These are phyloP conservation scores for carrot (Daucus carota) DNA, from an alignment of 129 eudicot species.

Conservation along the genomic window DNA sequence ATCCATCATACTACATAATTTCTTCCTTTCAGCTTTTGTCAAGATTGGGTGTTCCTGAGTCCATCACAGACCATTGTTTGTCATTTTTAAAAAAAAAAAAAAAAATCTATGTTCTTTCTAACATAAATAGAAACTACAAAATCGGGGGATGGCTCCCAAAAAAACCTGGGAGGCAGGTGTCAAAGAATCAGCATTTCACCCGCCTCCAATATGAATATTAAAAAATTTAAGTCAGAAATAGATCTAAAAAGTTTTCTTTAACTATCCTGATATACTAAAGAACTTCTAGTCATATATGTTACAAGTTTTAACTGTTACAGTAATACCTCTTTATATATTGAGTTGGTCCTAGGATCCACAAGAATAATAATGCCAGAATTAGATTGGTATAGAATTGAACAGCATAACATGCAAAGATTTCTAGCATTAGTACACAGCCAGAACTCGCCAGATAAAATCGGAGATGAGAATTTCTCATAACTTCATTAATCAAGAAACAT, in stretches of 20 bases:
- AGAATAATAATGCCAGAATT: no score
- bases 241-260: no score
- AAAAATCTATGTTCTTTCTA: neutral
- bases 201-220: no score
- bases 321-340: neutral
- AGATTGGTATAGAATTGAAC: neutral
- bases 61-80: neutral
- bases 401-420: neutral
- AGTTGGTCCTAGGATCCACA: neutral
- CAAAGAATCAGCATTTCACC: no score
- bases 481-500: neutral
- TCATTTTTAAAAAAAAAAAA: neutral
- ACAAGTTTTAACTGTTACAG: neutral
- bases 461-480: neutral
- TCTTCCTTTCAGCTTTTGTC: conserved; percentile 65
- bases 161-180: no score
- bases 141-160: neutral
- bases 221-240: no score
- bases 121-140: neutral
- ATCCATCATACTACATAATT: conserved; percentile 59
- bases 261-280: neutral
- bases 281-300: neutral
- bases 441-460: no score
- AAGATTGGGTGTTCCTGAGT: conserved; percentile 54
- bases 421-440: neutral